Conservation (phyloP, 1,284 basidiomycete genomes). For the Leccinum fallax region DNA sequence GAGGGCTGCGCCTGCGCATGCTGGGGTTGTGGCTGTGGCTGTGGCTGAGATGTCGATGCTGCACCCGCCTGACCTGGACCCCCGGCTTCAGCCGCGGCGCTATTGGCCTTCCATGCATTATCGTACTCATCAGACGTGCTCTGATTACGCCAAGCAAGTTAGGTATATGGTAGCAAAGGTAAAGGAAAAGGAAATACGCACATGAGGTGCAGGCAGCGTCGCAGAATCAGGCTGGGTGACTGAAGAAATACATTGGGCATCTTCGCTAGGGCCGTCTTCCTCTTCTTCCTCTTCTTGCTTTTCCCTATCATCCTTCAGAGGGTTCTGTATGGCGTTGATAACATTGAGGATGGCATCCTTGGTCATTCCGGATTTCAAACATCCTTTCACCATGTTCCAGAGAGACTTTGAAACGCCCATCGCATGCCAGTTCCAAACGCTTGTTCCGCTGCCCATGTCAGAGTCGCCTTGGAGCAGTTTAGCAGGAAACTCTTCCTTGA, state of each 20-base stretch:
- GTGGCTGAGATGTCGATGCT: slow-evolving; percentile 23
- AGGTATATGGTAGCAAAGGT: not conserved
- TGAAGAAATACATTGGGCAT: slow-evolving; percentile 20
- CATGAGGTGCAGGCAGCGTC: slow-evolving; percentile 30
- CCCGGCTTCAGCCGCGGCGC: slow-evolving; percentile 37
- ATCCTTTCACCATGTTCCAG: slow-evolving; percentile 68
- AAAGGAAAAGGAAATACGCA: slow-evolving; percentile 9
- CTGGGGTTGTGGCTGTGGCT: slow-evolving; percentile 20
- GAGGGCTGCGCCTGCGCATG: slow-evolving; percentile 26
- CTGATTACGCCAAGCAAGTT: slow-evolving; percentile 21
- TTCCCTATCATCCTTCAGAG: slow-evolving; percentile 45
- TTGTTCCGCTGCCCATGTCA: slow-evolving; percentile 55
- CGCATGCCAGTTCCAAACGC: slow-evolving; percentile 73
- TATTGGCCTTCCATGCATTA: slow-evolving; percentile 58
- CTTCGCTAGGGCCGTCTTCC: slow-evolving; percentile 25
- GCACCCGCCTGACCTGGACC: slow-evolving; percentile 20
- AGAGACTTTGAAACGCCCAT: slow-evolving; percentile 65
- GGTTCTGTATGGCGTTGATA: slow-evolving; percentile 56
- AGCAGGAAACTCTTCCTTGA: slow-evolving; percentile 73
- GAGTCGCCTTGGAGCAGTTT: slow-evolving; percentile 52
- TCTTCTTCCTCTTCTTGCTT: slow-evolving; percentile 42
- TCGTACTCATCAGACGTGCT: slow-evolving; percentile 51
- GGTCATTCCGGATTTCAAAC: slow-evolving; percentile 53
- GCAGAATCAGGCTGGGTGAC: slow-evolving; percentile 24
- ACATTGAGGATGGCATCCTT: slow-evolving; percentile 61